Evolutionary conservation across 2,329 filamentous ascomycete species (phyloP).

Genomic region (Ophiostoma montium): DNA sequence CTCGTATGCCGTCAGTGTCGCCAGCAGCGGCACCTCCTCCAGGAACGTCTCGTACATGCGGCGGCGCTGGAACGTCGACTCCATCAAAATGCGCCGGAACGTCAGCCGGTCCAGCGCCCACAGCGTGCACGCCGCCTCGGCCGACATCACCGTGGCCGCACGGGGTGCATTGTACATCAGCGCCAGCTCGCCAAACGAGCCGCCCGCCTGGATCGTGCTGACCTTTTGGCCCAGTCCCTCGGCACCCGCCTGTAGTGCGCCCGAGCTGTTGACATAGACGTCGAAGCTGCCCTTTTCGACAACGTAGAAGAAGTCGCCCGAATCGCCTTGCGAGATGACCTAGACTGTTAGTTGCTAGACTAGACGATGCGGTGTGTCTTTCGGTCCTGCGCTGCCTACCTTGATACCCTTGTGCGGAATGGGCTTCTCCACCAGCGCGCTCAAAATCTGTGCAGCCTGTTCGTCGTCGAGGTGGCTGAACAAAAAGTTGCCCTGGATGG

Average conservation of each 20-base stretch:
- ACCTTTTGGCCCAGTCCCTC: slow-evolving; percentile 78
- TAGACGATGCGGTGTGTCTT: too few relatives aligned
- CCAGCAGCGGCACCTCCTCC: slow-evolving; percentile 78
- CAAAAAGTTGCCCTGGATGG: slow-evolving; percentile 82
- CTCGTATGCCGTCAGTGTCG: slow-evolving; percentile 77
- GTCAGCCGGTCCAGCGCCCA: slow-evolving; percentile 94
- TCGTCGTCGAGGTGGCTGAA: slow-evolving; percentile 94
- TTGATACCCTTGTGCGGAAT: slow-evolving; percentile 81
- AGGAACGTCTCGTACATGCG: slow-evolving; percentile 97
- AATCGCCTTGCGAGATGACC: slow-evolving; percentile 90
- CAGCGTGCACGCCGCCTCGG: slow-evolving; percentile 62
- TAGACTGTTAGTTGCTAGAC: slow-evolving; percentile 25
- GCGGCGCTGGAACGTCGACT: slow-evolving; percentile 87
- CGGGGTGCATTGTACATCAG: slow-evolving; percentile 98
- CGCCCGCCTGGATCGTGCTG: slow-evolving; percentile 67
- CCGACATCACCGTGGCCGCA: slow-evolving; percentile 82
- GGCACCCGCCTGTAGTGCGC: slow-evolving; percentile 62
- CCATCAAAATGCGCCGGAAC: slow-evolving; percentile 96
- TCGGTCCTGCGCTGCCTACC: slow-evolving; percentile 25
- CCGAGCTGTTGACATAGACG: slow-evolving; percentile 71
- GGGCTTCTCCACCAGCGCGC: slow-evolving; percentile 84
- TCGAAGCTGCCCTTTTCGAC: slow-evolving; percentile 86
- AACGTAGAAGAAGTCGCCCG: slow-evolving; percentile 95
- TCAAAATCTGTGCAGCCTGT: slow-evolving; percentile 72
- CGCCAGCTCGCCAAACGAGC: slow-evolving; percentile 90